phyloP scores from a whole-genome alignment of 805 yeast genomes.

The Zygosaccharomyces lentus region DNA sequence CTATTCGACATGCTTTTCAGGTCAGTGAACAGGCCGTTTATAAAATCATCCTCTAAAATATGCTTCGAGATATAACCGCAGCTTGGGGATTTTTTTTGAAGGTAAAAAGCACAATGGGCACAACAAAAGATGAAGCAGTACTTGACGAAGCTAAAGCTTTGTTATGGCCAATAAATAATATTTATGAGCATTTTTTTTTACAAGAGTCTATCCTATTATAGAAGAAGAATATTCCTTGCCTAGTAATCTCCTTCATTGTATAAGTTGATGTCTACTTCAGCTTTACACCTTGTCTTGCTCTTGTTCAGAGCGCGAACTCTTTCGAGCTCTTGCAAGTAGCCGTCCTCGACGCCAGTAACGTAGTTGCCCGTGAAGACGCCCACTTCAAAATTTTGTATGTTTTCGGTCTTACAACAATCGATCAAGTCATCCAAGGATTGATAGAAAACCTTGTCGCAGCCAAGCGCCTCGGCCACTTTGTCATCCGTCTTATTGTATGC shows the following conservation, averaged over 20 bases:
- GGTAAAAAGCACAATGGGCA: background rate
- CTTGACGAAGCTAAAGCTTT: too few relatives aligned
- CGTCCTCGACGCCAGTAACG: slow-evolving; percentile 89
- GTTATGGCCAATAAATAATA: slow-evolving; percentile 1
- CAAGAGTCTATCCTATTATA: slow-evolving; percentile 4
- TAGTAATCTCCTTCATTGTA: slow-evolving; percentile 55
- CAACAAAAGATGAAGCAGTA: background rate
- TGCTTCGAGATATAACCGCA: background rate
- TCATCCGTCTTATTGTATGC: slow-evolving; percentile 75
- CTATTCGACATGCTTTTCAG: background rate
- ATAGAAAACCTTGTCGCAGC: slow-evolving; percentile 88
- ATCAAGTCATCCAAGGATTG: slow-evolving; percentile 81
- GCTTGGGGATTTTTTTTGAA: background rate
- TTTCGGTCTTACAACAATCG: slow-evolving; percentile 61
- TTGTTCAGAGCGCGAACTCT: slow-evolving; percentile 74
- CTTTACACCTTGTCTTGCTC: slow-evolving; percentile 55
- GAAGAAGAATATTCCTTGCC: background rate
- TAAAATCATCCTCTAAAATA: background rate
- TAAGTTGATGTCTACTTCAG: slow-evolving; percentile 67
- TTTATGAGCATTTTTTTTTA: slow-evolving; percentile 4
- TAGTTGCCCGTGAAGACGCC: slow-evolving; percentile 96
- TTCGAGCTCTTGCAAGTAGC: slow-evolving; percentile 77
- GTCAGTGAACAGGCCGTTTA: background rate
- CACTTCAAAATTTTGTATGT: slow-evolving; percentile 65
- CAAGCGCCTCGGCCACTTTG: slow-evolving; percentile 71